Evolutionary conservation across 139 green algal genomes (phyloP), one percentile per base, ranked within the genome.

Genomic region (Spirogloea muscicola): DNA sequence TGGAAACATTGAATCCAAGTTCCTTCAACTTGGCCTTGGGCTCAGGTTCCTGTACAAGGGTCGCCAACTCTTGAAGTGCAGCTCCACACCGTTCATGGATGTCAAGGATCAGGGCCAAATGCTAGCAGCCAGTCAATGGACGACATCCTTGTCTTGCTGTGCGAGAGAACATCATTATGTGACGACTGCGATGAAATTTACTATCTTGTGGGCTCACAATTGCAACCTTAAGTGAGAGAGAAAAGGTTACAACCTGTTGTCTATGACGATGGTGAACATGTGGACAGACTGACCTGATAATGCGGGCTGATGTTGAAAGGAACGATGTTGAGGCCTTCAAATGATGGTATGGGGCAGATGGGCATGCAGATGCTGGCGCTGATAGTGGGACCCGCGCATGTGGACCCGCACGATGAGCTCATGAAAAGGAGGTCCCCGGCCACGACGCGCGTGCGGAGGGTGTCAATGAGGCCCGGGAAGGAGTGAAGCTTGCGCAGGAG

Each of bases 291-390:
- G 31, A 62, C 52, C 31, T 36, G 29, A 74, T 74, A 74, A 39
- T 74, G 64, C 49, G 64, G 64, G 49, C 64, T 74, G 64, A 74
- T 74, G 64, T 74, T 74, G 38, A 74, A 74, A 9, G 64, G 64
- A 9, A 74, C 10, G 29, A 74, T 37, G 31, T 41, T 41, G 5
- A 74, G 64, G 36, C 41, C 64, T 7, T 68, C 5, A 33, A 74
- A 74, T 6, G 64, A 70, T 37, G 64, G 64, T 5, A 68, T 6
- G 4, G 6, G 4, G 7, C 31, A 37, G 10, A 74, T 74, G 6
- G 64, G 64, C 64, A 74, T 74, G 64, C 64, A 74, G 31, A 74
- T 74, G 29, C 29, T 49, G 43, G 64, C 9, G 64, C 68, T 27
- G 5, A 74, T 72, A 36, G 64, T 74, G 29, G 40, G 39, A 73